phyloP scores from a whole-genome alignment of 108 stramenopile species.

The Discostella pseudostelligera region DNA sequence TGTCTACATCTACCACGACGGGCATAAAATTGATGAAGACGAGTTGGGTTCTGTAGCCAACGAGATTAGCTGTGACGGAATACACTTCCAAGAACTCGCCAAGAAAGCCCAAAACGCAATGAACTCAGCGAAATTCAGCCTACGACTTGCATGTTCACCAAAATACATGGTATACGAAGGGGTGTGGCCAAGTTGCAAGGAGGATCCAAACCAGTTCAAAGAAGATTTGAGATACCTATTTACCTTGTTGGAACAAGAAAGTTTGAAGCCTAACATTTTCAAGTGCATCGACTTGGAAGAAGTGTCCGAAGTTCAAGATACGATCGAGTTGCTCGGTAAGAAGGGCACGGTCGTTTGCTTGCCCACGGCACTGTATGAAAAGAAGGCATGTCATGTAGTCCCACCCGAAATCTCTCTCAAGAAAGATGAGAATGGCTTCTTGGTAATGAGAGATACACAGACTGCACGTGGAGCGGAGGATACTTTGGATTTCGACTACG shows the following conservation, averaged over 20 bases:
- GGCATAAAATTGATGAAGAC: conserved; percentile 22
- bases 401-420: background rate
- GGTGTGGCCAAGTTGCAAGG: conserved; percentile 36
- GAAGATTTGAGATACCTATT: conserved; percentile 43
- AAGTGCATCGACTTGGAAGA: conserved; percentile 38
- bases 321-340: conserved; percentile 37
- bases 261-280: conserved; percentile 22
- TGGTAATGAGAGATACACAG: conserved; percentile 1
- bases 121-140: conserved; percentile 28
- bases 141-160: conserved; percentile 30
- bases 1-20: conserved; percentile 23
- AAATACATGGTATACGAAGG: conserved; percentile 39
- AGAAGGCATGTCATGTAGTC: background rate
- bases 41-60: conserved; percentile 9
- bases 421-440: background rate
- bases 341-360: conserved; percentile 32
- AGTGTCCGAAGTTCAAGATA: conserved; percentile 34
- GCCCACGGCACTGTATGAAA: conserved; percentile 37
- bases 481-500: conserved; percentile 8
- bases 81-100: conserved; percentile 22
- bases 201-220: conserved; percentile 34
- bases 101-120: conserved; percentile 25
- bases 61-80: conserved; percentile 17
- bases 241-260: conserved; percentile 28
- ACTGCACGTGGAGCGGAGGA: background rate